Evolutionary conservation across 768 basidiomycete genomes (phyloP).

Genomic region (Tremella mesenterica): DNA sequence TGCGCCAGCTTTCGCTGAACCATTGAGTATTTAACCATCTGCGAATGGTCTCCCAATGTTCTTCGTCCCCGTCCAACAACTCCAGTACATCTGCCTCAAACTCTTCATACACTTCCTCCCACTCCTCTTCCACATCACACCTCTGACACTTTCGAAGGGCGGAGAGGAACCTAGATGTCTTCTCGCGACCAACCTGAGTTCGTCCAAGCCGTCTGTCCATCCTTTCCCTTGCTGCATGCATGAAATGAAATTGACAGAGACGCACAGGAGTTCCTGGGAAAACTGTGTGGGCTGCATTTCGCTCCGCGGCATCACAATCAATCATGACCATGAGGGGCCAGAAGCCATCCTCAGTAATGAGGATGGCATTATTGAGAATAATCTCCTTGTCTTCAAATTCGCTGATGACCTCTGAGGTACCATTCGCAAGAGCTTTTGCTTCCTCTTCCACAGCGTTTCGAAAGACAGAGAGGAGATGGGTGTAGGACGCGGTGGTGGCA

Average conservation of each 20-base stretch:
- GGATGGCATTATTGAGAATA: not conserved
- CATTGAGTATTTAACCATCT: constrained; percentile 2
- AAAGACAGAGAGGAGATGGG: not conserved
- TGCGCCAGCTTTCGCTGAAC: constrained; percentile 5
- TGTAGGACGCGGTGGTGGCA: not conserved
- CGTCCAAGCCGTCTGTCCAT: not conserved
- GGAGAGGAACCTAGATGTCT: not conserved
- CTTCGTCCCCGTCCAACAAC: not conserved
- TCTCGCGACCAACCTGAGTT: not conserved
- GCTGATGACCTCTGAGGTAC: not conserved
- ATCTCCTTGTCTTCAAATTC: not conserved
- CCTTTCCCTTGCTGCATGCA: constrained; percentile 4
- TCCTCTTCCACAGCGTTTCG: not conserved
- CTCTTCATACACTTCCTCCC: not conserved
- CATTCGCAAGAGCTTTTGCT: not conserved
- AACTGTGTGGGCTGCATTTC: not conserved
- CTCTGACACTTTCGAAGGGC: constrained; percentile 6
- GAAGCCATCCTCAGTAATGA: not conserved
- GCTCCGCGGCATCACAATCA: constrained; percentile 6
- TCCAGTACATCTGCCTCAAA: not conserved
- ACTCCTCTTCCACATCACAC: not conserved
- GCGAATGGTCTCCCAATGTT: not conserved
- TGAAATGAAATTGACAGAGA: constrained; percentile 10
- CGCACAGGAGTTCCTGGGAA: constrained; percentile 4
- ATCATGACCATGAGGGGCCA: constrained; percentile 8